phyloP scores from a whole-genome alignment of 75 land plant genomes.

The Selaginella moellendorffii region DNA sequence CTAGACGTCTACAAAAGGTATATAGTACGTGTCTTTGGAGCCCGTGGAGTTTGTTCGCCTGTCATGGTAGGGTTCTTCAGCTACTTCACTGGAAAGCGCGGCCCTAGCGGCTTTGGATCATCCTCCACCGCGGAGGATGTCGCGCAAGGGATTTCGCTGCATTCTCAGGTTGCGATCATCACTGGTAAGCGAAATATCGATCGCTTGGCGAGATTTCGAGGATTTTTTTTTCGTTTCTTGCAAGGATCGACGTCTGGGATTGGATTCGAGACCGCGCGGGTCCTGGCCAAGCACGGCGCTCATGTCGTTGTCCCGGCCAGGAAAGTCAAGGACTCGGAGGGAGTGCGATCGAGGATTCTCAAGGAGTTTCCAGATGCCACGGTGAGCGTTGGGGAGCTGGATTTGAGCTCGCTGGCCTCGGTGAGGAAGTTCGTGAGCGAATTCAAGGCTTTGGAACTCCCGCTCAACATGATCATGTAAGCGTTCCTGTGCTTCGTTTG shows the following conservation, averaged over 20 bases:
- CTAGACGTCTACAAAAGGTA: no score
- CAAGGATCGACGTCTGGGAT: constrained; percentile 80
- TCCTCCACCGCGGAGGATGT: constrained; percentile 53
- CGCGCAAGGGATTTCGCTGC: constrained; percentile 36
- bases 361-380: constrained; percentile 38
- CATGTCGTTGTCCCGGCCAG: constrained; percentile 52
- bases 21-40: no score
- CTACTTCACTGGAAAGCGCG: constrained; percentile 14
- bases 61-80: neutral
- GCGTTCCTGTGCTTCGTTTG: constrained; percentile 7
- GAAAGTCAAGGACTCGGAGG: constrained; percentile 53
- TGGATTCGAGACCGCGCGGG: constrained; percentile 72
- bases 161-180: constrained; percentile 40
- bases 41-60: no score
- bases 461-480: constrained; percentile 63
- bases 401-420: constrained; percentile 49
- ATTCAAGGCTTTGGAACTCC: constrained; percentile 32
- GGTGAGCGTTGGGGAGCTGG: constrained; percentile 50
- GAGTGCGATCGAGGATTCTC: constrained; percentile 31
- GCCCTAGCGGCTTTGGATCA: constrained; percentile 32
- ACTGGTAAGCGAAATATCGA: constrained; percentile 23
- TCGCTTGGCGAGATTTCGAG: neutral
- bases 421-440: constrained; percentile 47
- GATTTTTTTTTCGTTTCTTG: neutral
- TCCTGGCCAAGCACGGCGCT: constrained; percentile 59